These are phyloP conservation scores for Alternaria incomplexa DNA, from an alignment of 2,329 filamentous ascomycete genomes.

Conservation along the genomic window DNA sequence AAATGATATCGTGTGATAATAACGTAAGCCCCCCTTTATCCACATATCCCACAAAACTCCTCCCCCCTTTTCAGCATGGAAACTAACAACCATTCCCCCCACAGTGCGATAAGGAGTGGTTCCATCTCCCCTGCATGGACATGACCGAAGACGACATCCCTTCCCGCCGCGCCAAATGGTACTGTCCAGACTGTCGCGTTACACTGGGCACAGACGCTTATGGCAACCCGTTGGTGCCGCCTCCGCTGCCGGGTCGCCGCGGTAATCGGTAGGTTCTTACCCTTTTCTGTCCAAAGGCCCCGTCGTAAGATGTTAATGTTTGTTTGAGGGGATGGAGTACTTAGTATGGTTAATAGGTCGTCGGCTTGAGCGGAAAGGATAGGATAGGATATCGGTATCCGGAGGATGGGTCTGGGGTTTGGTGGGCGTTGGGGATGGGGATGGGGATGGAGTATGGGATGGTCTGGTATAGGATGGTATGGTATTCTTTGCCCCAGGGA, in stretches of 20 bases:
- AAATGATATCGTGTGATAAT: slow-evolving; percentile 85
- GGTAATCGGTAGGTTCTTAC: slow-evolving; percentile 40
- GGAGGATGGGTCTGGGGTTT: neutral
- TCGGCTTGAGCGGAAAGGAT: slow-evolving; percentile 10
- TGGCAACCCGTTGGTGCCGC: slow-evolving; percentile 43
- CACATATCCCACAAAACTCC: neutral
- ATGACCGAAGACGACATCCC: slow-evolving; percentile 66
- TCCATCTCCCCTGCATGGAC: slow-evolving; percentile 79
- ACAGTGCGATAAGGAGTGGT: slow-evolving; percentile 83
- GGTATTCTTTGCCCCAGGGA: neutral
- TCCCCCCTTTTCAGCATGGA: neutral
- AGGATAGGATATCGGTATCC: neutral
- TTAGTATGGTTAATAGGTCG: slow-evolving; percentile 25
- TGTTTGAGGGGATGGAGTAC: slow-evolving; percentile 44
- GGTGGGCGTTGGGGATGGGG: neutral
- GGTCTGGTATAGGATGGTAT: neutral
- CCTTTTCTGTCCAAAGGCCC: too few species aligned
- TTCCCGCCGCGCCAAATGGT: slow-evolving; percentile 79
- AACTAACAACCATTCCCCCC: neutral
- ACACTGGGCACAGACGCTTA: slow-evolving; percentile 38
- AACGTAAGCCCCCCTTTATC: slow-evolving; percentile 54
- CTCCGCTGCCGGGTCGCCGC: slow-evolving; percentile 40
- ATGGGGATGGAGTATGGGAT: neutral
- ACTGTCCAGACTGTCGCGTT: slow-evolving; percentile 73
- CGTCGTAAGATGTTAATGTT: slow-evolving; percentile 39